These are phyloP conservation scores for Phytophthora constricta DNA, from an alignment of 352 stramenopile genomes.

Conservation along the genomic window DNA sequence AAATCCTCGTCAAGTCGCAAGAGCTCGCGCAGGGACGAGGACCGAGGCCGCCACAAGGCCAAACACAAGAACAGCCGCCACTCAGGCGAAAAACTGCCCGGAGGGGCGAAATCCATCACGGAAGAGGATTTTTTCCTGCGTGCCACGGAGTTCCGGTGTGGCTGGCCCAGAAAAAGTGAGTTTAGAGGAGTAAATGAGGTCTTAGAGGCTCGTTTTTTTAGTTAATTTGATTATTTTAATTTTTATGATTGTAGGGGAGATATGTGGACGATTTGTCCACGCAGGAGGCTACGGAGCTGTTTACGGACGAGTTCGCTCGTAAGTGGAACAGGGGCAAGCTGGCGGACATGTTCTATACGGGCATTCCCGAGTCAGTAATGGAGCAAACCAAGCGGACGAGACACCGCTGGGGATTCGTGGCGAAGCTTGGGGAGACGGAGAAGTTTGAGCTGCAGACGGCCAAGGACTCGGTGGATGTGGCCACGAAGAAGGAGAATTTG, in stretches of 20 bases:
- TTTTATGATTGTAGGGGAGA: slow-evolving; percentile 40
- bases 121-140: slow-evolving; percentile 77
- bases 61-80: slow-evolving; percentile 31
- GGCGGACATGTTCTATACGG: slow-evolving; percentile 68
- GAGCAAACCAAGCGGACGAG: slow-evolving; percentile 73
- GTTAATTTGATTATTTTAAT: no score
- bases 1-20: slow-evolving; percentile 26
- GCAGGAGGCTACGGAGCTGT: slow-evolving; percentile 56
- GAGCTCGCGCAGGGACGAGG: slow-evolving; percentile 32
- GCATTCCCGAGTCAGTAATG: slow-evolving; percentile 66
- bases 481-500: slow-evolving; percentile 63
- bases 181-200: slow-evolving; percentile 7
- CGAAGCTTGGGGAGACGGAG: slow-evolving; percentile 66
- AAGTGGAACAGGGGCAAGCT: slow-evolving; percentile 73
- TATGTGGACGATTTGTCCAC: slow-evolving; percentile 81
- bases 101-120: slow-evolving; percentile 38
- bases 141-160: slow-evolving; percentile 79
- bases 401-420: slow-evolving; percentile 73
- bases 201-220: slow-evolving; percentile 4
- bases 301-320: slow-evolving; percentile 60
- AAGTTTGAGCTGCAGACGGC: slow-evolving; percentile 61
- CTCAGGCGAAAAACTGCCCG: slow-evolving; percentile 30
- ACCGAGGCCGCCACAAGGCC: slow-evolving; percentile 27
- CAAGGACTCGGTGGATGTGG: slow-evolving; percentile 76
- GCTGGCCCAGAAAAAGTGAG: slow-evolving; percentile 62